Conservation (phyloP, 2,329 filamentous ascomycete species). For the Cercospora sp. region DNA sequence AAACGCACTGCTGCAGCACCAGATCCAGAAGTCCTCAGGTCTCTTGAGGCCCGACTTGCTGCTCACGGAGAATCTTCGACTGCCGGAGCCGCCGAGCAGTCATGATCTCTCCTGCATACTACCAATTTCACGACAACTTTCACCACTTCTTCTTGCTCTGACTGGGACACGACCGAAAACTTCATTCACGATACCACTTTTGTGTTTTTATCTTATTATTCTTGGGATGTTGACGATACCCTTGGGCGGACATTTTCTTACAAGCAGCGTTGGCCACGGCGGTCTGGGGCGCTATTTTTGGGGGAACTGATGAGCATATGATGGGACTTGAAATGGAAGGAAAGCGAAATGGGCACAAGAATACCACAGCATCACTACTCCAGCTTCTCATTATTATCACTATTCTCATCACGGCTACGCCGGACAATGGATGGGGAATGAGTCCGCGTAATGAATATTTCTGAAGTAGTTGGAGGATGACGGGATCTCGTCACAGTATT, state of each 20-base stretch:
- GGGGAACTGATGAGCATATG: background rate
- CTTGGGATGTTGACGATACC: background rate
- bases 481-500: background rate
- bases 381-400: background rate
- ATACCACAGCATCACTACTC: background rate
- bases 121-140: background rate
- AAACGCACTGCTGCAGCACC: constrained; percentile 19
- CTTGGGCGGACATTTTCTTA: background rate
- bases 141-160: background rate
- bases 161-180: background rate
- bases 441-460: background rate
- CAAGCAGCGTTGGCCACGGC: background rate
- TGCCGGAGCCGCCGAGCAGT: constrained; percentile 9
- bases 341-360: background rate
- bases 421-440: background rate
- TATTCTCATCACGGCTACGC: background rate
- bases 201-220: background rate
- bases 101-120: background rate
- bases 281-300: background rate
- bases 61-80: constrained; percentile 19
- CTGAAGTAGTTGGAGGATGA: background rate
- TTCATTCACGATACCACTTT: constrained; percentile 3
- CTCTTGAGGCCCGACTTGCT: constrained; percentile 26
- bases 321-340: background rate
- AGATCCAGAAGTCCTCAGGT: constrained; percentile 26